Base-by-base conservation (phyloP, 2,329 filamentous ascomycete genomes). In the Aspergillus brasiliensis region DNA sequence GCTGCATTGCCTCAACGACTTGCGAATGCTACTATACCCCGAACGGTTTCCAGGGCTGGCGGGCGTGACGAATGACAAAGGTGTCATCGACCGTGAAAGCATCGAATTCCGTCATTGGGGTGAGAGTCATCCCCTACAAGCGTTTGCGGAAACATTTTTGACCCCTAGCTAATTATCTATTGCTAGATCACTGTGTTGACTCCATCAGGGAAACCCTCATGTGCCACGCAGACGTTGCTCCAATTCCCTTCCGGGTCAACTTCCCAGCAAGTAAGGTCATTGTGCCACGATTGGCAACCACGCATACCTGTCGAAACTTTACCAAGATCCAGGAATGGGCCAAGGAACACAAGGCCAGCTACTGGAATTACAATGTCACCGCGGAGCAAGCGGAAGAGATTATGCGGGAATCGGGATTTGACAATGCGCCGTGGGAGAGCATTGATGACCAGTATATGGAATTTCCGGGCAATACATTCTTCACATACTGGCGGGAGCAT, bases 311-410 rank as follows among this genome's bases (percentile, higher is more conserved):
- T 34, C 48, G 48, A 13, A 51, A 51, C 15, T 51, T 51, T n/a
- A 51, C 48, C 25, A 51, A 51, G 48, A 51, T 51, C n/a, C 48
- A 51, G 17, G 48, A 51, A 7, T 51, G 48, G 48, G 48, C 48
- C 6, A 27, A n/a, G 25, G 21, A 51, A 17, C 23, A 34, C 8
- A 19, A 31, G 7, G 48, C 48, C 7, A 27, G 48, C 5, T 19
- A 51, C 7, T 51, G 48, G 48, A 51, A 19, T 10, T 28, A 28
- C 27, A 28, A 28, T 51, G 10, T 51, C 15, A 19, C 27, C 27
- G n/a, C 48, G 10, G 48, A 51, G 3, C 23, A 51, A 27, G 48
- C 25, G 15, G 27, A 51, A 17, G 27, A 51, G n/a, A 27, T 51
- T 23, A 28, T 51, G 15, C 27, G 34, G 7, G 31, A 25, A 8